Percentiles rank a stretch among this genome's conserved stretches.
phyloP scores from a whole-genome alignment of 306 rosid species.

The Fagus crenata region DNA sequence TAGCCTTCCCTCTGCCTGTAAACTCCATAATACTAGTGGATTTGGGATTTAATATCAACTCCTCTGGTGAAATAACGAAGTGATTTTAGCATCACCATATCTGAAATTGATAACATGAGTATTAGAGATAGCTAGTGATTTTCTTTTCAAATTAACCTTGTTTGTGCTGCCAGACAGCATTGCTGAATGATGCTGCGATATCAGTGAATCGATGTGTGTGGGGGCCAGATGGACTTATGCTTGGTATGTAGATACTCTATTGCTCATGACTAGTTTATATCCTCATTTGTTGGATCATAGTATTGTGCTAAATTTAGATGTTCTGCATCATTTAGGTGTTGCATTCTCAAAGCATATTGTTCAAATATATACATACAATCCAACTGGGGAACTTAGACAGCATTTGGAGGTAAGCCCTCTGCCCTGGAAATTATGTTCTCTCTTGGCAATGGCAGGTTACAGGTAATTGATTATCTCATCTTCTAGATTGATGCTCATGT shows the following conservation, averaged over 20 bases:
- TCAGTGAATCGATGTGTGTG: slow-evolving; percentile 53
- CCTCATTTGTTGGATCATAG: background rate
- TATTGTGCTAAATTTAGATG: background rate
- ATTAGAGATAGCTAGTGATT: slow-evolving; percentile 12
- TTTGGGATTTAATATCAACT: background rate
- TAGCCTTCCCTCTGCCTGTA: background rate
- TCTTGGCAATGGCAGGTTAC: background rate
- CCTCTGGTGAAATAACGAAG: background rate
- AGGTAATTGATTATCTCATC: slow-evolving; percentile 18
- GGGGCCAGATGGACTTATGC: slow-evolving; percentile 48
- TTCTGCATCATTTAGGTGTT: slow-evolving; percentile 34
- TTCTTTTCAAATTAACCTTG: slow-evolving; percentile 12
- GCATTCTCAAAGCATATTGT: slow-evolving; percentile 47
- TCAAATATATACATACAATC: slow-evolving; percentile 40
- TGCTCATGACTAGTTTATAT: background rate
- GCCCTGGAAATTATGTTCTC: background rate
- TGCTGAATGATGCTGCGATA: slow-evolving; percentile 41
- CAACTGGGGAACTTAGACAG: slow-evolving; percentile 44
- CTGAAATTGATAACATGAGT: background rate
- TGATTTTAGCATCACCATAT: slow-evolving; percentile 8
- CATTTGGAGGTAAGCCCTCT: slow-evolving; percentile 40
- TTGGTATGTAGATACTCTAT: slow-evolving; percentile 31
- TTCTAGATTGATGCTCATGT: slow-evolving; percentile 47
- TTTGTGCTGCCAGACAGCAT: slow-evolving; percentile 31
- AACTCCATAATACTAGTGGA: background rate